Conservation (phyloP, 345 rosid genomes). For the Jatropha curcas region DNA sequence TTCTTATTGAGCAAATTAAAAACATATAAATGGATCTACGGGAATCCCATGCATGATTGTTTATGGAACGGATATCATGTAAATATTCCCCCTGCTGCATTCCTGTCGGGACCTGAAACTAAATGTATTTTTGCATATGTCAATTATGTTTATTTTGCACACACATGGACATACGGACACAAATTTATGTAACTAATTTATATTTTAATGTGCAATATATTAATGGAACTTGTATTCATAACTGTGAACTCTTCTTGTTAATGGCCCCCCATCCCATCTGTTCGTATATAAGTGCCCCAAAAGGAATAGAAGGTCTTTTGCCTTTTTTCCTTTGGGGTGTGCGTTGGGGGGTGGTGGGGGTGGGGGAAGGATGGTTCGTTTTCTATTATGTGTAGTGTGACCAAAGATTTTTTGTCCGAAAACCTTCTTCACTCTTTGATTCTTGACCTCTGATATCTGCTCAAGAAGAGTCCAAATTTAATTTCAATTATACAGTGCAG, state of each 20-base stretch:
- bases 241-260: too few species aligned
- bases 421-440: neutral
- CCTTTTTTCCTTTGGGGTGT: neutral
- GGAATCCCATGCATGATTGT: neutral
- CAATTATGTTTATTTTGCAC: too few species aligned
- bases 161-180: too few species aligned
- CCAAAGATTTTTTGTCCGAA: neutral
- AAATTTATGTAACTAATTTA: too few species aligned
- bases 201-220: too few species aligned
- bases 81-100: neutral
- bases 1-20: neutral
- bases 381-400: too few species aligned
- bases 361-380: too few species aligned
- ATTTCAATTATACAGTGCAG: slow-evolving; percentile 10
- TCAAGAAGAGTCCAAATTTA: neutral
- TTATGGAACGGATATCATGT: neutral
- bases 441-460: neutral
- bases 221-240: too few species aligned
- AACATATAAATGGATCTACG: neutral
- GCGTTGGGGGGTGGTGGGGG: neutral
- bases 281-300: too few species aligned
- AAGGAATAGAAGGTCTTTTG: neutral
- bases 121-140: too few species aligned
- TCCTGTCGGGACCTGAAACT: too few species aligned
- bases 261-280: too few species aligned